These are phyloP conservation scores for Aureobasidium sp. DNA, from an alignment of 2,329 filamentous ascomycete species.

Conservation along the genomic window DNA sequence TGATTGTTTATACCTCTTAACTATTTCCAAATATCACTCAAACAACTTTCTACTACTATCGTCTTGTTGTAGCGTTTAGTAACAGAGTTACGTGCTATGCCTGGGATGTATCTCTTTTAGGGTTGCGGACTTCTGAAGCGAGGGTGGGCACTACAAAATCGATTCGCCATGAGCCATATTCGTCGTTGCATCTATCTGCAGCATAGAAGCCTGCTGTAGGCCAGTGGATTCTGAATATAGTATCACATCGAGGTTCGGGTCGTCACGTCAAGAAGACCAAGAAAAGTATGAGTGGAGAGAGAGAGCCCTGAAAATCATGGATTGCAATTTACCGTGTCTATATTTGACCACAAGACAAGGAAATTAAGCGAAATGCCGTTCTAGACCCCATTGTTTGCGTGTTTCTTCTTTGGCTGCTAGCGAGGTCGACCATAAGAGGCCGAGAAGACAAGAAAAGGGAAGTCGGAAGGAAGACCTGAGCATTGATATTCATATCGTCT, in stretches of 20 bases:
- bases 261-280: not conserved
- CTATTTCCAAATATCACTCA: not conserved
- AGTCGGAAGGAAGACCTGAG: not conserved
- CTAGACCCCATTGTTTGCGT: not conserved
- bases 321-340: slow-evolving; percentile 6
- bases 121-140: not conserved
- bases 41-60: not conserved
- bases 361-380: not conserved
- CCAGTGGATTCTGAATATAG: not conserved
- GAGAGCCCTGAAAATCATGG: not conserved
- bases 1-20: not conserved
- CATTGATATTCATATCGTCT: not conserved
- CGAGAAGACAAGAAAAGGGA: not conserved
- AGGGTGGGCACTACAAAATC: not conserved
- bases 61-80: not conserved
- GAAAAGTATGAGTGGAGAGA: not conserved
- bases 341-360: not conserved
- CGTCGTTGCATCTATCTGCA: not conserved
- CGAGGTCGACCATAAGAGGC: not conserved
- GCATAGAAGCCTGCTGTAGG: not conserved
- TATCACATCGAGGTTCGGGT: not conserved
- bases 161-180: not conserved
- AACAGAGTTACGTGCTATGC: not conserved
- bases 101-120: not conserved
- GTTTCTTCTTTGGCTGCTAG: not conserved